Evolutionary conservation across 2,329 filamentous ascomycete species (phyloP).

Genomic region (Ceratocystis colombiana): DNA sequence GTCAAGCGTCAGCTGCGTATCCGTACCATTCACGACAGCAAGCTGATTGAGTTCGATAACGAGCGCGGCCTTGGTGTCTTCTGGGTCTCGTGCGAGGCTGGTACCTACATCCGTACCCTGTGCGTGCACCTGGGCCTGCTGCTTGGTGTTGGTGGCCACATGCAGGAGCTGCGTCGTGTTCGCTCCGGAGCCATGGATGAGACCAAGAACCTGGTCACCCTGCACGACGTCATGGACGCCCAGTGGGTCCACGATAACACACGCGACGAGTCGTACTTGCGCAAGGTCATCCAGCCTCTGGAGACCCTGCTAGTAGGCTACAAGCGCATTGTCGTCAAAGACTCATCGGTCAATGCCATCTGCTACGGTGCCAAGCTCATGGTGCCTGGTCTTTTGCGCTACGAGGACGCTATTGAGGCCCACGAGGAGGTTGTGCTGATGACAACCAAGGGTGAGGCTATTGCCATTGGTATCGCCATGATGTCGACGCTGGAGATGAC

Average conservation of each 20-base stretch:
- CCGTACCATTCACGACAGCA: conserved; percentile 94
- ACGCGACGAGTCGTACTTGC: conserved; percentile 83
- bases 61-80: conserved; percentile 95
- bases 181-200: conserved; percentile 93
- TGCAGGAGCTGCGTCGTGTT: conserved; percentile 95
- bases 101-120: conserved; percentile 96
- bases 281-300: conserved; percentile 80
- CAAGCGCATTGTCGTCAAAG: conserved; percentile 97
- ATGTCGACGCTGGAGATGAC: conserved; percentile 98
- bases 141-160: conserved; percentile 80
- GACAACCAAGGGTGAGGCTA: conserved; percentile 98
- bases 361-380: conserved; percentile 99
- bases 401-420: conserved; percentile 83
- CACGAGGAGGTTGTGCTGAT: conserved; percentile 96
- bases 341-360: conserved; percentile 71
- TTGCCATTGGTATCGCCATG: conserved; percentile 88
- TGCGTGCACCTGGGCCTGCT: conserved; percentile 81
- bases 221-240: conserved; percentile 79
- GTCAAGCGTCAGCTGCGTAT: conserved; percentile 98
- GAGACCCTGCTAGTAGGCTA: conserved; percentile 87
- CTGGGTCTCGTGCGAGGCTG: conserved; percentile 96
- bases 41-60: conserved; percentile 95
- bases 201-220: conserved; percentile 74
- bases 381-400: conserved; percentile 88
- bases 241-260: conserved; percentile 96